These are phyloP conservation scores for Sphagnurus paluster DNA, from an alignment of 1,284 basidiomycete genomes.

Conservation along the genomic window DNA sequence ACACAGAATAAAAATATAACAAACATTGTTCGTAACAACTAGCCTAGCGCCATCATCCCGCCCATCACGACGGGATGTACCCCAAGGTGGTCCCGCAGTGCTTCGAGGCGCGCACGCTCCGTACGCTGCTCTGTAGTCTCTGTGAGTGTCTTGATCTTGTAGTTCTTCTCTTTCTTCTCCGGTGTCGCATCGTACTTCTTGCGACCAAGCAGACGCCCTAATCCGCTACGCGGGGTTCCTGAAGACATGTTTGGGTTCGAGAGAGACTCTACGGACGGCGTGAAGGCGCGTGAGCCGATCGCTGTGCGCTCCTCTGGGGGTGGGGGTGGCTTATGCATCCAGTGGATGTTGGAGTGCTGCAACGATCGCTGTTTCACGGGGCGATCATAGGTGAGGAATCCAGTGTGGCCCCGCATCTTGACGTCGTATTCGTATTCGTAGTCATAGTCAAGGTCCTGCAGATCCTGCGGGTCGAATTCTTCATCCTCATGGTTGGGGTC, in stretches of 20 bases:
- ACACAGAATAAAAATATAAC: too few relatives aligned
- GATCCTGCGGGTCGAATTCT: background rate
- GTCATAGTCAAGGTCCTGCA: too few relatives aligned
- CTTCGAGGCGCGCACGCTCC: constrained; percentile 17
- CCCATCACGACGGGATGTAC: constrained; percentile 20
- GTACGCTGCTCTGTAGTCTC: constrained; percentile 18
- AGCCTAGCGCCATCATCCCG: constrained; percentile 21
- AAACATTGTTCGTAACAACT: too few relatives aligned
- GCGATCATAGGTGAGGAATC: constrained; percentile 9
- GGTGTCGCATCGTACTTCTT: constrained; percentile 14
- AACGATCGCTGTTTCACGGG: constrained; percentile 19
- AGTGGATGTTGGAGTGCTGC: constrained; percentile 18
- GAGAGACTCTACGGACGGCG: background rate
- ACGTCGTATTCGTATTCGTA: too few relatives aligned
- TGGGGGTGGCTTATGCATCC: constrained; percentile 7
- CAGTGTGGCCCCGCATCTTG: too few relatives aligned
- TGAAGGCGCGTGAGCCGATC: background rate
- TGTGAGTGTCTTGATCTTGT: constrained; percentile 1
- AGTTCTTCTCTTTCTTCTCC: background rate
- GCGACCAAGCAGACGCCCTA: constrained; percentile 14
- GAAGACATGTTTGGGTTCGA: background rate
- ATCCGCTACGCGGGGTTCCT: constrained; percentile 8
- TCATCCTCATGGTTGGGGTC: constrained; percentile 9
- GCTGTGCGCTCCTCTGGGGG: background rate
- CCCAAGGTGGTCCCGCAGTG: constrained; percentile 9